Percentiles rank a stretch among this genome's conserved stretches.
Evolutionary conservation across 306 rosid genomes (phyloP).

Genomic region (barrel medic (Medicago truncatula)): MtrunA17r5.0-ANR NC_053049.1:48506001-48506500

Average conservation of each 20-base stretch:
- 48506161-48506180: background rate
- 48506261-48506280: background rate
- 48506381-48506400: background rate
- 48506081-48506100: slow-evolving; percentile 1
- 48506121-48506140: background rate
- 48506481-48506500: slow-evolving; percentile 9
- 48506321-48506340: slow-evolving; percentile 13
- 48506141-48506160: background rate
- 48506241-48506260: background rate
- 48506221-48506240: background rate
- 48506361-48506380: background rate
- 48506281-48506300: background rate
- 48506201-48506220: background rate
- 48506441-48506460: background rate
- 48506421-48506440: too few species aligned
- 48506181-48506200: background rate
- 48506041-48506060: slow-evolving; percentile 12
- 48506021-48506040: background rate
- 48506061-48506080: background rate
- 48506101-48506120: slow-evolving; percentile 21
- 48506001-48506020: slow-evolving; percentile 2
- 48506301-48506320: background rate
- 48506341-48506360: background rate
- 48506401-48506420: background rate
- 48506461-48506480: too few species aligned